Evolutionary conservation across 345 rosid species (phyloP).

Genomic region (Eucalyptus cloeziana): DNA sequence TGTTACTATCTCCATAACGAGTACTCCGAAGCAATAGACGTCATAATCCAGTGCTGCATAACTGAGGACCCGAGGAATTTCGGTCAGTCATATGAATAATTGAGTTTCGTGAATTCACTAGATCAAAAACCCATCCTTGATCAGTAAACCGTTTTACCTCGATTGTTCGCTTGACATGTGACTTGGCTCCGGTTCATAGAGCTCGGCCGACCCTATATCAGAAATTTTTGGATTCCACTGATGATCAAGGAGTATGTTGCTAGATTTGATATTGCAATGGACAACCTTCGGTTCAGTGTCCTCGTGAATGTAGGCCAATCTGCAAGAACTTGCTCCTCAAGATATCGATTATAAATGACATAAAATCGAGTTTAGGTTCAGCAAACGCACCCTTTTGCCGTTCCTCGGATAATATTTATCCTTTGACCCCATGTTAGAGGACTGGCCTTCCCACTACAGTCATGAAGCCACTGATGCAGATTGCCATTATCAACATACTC

Average conservation of each 20-base stretch:
- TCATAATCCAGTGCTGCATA: conserved; percentile 24
- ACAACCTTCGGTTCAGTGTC: conserved; percentile 49
- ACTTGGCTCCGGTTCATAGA: conserved; percentile 1
- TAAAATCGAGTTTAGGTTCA: background rate
- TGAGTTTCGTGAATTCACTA: background rate
- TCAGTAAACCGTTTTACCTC: background rate
- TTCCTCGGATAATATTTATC: conserved; percentile 56
- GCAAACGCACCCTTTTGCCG: conserved; percentile 52
- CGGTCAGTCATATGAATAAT: background rate
- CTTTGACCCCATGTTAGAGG: conserved; percentile 50
- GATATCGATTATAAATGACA: background rate
- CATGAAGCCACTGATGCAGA: conserved; percentile 75
- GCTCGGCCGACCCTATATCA: conserved; percentile 31
- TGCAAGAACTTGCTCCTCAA: conserved; percentile 3
- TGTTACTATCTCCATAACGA: conserved; percentile 63
- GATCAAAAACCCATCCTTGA: background rate
- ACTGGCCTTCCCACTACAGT: conserved; percentile 14
- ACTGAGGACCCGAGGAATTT: conserved; percentile 3
- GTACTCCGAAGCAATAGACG: conserved; percentile 56
- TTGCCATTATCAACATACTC: conserved; percentile 64
- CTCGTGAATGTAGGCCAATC: conserved; percentile 71
- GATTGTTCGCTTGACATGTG: background rate
- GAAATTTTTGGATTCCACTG: conserved; percentile 73
- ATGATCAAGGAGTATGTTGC: conserved; percentile 60
- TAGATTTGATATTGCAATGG: conserved; percentile 48